Conservation (phyloP, 2,329 filamentous ascomycete genomes). For the Paracoccidioides lutzii region DNA sequence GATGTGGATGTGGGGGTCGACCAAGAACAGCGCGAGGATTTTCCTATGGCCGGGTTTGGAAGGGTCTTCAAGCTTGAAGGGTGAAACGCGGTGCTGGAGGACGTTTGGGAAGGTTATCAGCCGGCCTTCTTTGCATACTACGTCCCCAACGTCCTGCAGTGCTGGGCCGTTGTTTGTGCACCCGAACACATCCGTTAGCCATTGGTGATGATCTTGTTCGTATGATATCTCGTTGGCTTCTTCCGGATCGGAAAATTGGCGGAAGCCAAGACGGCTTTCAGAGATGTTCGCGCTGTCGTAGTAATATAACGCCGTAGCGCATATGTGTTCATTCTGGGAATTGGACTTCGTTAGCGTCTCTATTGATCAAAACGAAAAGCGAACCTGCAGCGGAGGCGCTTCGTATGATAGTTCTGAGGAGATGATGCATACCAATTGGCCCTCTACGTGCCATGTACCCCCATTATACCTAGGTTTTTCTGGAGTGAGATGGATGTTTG, state of each 20-base stretch:
- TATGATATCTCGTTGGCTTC: slow-evolving; percentile 22
- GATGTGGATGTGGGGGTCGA: slow-evolving; percentile 10
- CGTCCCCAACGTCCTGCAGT: slow-evolving; percentile 9
- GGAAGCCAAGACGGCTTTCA: slow-evolving; percentile 40
- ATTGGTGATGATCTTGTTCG: slow-evolving; percentile 12
- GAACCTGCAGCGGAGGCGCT: background rate
- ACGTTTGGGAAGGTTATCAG: slow-evolving; percentile 13
- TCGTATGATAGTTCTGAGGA: background rate
- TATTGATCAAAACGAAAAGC: background rate
- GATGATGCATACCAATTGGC: slow-evolving; percentile 23
- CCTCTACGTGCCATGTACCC: slow-evolving; percentile 35
- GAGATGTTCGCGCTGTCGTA: slow-evolving; percentile 50
- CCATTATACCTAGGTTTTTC: slow-evolving; percentile 42
- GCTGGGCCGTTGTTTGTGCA: background rate
- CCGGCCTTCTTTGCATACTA: slow-evolving; percentile 11
- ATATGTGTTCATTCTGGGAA: slow-evolving; percentile 49
- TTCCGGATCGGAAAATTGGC: slow-evolving; percentile 25
- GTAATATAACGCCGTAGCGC: slow-evolving; percentile 50
- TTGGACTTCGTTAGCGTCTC: background rate
- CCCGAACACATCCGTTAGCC: slow-evolving; percentile 8
- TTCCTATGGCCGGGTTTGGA: slow-evolving; percentile 11
- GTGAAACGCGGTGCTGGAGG: slow-evolving; percentile 10
- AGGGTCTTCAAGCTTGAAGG: slow-evolving; percentile 7
- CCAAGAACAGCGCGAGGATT: slow-evolving; percentile 11
- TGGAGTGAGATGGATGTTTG: slow-evolving; percentile 46